Evolutionary conservation across 345 rosid species (phyloP), one percentile per base, ranked within the genome.

Genomic region (Aquilaria sinensis): DNA sequence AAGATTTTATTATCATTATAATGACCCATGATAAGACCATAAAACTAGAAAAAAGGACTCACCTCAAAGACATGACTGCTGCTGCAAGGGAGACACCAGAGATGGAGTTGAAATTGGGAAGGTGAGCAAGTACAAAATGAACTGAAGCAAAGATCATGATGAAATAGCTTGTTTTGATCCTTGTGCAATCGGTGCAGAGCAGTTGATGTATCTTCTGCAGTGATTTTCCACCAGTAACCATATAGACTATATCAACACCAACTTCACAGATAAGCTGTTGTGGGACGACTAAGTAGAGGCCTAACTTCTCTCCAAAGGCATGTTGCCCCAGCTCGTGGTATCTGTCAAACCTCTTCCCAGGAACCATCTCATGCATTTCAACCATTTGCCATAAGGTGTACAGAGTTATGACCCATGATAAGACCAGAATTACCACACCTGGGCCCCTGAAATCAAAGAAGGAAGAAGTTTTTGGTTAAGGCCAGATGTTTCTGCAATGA

Each of bases 321-420:
- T 85, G 56, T 66, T 90, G 95, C 31, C 94, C 94, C 6, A 87
- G 83, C 29, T 89, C 96, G 15, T 89, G 96, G 75, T 89, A 89
- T 34, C 96, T 68, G 56, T 87, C 95, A 2, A 89, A 85, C 72
- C 92, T 74, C 34, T 47, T 78, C 10, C 89, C 96, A 0, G 89
- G 88, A 56, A 89, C 88, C 92, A 85, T 87, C 62, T 89, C 92
- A 64, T 87, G 96, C 96, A 87, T 89, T 60, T 86, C 85, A 3
- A 89, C 96, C 96, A 89, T 87, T 74, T 89, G 94, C 92, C 96
- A 89, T 62, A 89, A 51, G 15, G 96, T 81, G 75, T 79, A 84
- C 0, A 81, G 65, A 0, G 89, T 84, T 62, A 79, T 72, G 56
- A 68, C 0, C 84, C 89, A 84, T 9, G 86, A 84, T 0, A 84